Conservation (phyloP, 1,284 basidiomycete species). For the Trichosporon sp. region DNA sequence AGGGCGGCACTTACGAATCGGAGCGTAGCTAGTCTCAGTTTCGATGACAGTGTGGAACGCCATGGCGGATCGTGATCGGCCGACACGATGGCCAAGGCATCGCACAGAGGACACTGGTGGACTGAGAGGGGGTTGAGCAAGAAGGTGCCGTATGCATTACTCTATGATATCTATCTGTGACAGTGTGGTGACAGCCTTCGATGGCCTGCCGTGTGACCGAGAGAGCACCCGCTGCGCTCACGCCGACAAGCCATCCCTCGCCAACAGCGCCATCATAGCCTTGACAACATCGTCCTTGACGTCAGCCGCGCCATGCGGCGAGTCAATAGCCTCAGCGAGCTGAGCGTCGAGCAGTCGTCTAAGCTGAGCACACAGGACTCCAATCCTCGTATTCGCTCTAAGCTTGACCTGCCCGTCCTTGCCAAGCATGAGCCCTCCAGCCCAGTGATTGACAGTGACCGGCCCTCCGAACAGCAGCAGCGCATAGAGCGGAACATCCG, state of each 20-base stretch:
- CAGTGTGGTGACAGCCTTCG: background rate
- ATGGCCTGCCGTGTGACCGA: too few species aligned
- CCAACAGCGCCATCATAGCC: conserved; percentile 66
- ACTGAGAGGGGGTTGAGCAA: background rate
- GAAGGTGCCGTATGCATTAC: background rate
- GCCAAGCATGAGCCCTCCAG: conserved; percentile 65
- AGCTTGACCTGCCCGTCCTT: conserved; percentile 58
- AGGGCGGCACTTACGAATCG: too few species aligned
- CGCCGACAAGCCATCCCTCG: conserved; percentile 40
- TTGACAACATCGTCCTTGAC: conserved; percentile 58
- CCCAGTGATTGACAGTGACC: conserved; percentile 70
- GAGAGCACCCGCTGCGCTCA: too few species aligned
- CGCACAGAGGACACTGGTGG: too few species aligned
- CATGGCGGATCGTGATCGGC: too few species aligned
- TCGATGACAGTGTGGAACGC: too few species aligned
- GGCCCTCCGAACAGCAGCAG: conserved; percentile 77
- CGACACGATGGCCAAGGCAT: too few species aligned
- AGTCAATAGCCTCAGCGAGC: conserved; percentile 54
- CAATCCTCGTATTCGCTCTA: conserved; percentile 79
- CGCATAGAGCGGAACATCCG: conserved; percentile 80
- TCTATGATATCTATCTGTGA: background rate
- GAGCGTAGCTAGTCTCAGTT: too few species aligned
- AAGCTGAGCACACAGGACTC: conserved; percentile 82
- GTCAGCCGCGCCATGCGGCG: conserved; percentile 48
- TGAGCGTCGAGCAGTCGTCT: conserved; percentile 67